Base-by-base conservation (phyloP, 2,329 filamentous ascomycete genomes). In the Botryotinia calthae region DNA sequence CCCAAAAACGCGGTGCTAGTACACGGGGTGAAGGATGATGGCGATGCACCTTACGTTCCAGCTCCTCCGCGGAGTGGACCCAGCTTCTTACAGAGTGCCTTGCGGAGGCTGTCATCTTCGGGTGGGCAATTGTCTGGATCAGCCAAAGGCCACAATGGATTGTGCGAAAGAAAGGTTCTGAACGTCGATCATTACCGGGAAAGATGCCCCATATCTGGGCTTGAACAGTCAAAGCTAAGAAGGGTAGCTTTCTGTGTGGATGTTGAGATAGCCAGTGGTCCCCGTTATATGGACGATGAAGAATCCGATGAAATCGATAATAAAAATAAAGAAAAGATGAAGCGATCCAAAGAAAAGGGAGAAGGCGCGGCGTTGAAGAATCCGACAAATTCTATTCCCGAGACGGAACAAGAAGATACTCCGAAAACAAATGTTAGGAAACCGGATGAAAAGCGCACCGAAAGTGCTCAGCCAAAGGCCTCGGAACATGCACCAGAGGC, bases 211-310 rank as follows among this genome's bases (percentile, higher is more conserved):
- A 89, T 98, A 44, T 85, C 88, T 7, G 95, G 97, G 76, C 85
- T 99, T 64, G 90, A 94, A 76, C 89, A 91, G 78, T 88, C 89
- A 66, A 97, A 96, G 81, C 82, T 99, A 74, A 89, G 94, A 71
- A 89, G 94, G 70, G 96, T 99, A 0, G 93, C 95, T 0, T 99
- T 99, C 80, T 97, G 93, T 78, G 96, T 99, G 4, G 96, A 99
- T 79, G 95, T 99, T 7, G 96, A 99, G 82, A 97, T 99, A 79
- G 95, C 95, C 4, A 93, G 94, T 0, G 90, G 93, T 79, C 93
- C 95, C 37, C 90, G 89, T 77, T 96, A 97, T 77, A 83, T 85
- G 22, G 93, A 96, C 4, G 85, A 85, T 25, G 92, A 95, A 5
- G 85, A 85, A 22, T 83, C 84, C 25, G 83, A 80, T 75, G 85